Evolutionary conservation across 106 monocot species (phyloP).

Genomic region (Dendrobium nobile): DNA sequence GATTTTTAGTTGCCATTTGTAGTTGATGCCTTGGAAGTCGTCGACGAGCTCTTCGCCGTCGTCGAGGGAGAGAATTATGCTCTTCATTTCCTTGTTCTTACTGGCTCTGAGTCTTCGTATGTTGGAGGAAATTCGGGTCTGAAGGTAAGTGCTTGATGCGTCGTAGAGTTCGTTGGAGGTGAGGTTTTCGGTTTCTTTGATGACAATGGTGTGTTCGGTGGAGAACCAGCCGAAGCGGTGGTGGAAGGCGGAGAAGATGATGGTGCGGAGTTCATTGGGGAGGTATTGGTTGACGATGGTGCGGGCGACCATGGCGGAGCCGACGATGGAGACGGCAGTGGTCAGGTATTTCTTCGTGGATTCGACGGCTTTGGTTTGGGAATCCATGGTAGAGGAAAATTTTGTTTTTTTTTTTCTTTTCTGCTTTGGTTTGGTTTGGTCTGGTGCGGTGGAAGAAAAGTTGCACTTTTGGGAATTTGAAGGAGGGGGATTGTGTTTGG

Average conservation of each 20-base stretch:
- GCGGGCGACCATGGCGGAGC: conserved; percentile 13
- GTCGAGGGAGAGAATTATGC: too few relatives aligned
- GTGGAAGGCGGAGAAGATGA: conserved; percentile 2
- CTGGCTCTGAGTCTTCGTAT: too few relatives aligned
- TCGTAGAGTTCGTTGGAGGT: conserved; percentile 19
- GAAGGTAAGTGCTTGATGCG: neutral
- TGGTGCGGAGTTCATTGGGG: conserved; percentile 16
- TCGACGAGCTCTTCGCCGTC: neutral
- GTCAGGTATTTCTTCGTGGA: conserved; percentile 12
- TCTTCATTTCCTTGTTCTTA: too few relatives aligned
- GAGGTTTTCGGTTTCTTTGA: conserved; percentile 17
- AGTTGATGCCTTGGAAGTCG: conserved; percentile 24
- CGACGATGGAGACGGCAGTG: conserved; percentile 19
- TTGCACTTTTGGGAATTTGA: too few relatives aligned
- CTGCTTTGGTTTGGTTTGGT: too few relatives aligned
- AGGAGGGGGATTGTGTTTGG: too few relatives aligned
- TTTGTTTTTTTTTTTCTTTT: too few relatives aligned
- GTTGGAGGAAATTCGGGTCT: too few relatives aligned
- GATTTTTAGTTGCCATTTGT: conserved; percentile 18
- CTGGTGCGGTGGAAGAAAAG: too few relatives aligned
- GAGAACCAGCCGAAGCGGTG: conserved; percentile 4
- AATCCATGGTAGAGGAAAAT: conserved; percentile 1
- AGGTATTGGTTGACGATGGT: conserved; percentile 22
- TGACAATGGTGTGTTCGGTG: conserved; percentile 15
- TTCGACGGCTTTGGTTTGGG: neutral